Conservation (phyloP, 768 basidiomycete species). For the Suillus paluster region DNA sequence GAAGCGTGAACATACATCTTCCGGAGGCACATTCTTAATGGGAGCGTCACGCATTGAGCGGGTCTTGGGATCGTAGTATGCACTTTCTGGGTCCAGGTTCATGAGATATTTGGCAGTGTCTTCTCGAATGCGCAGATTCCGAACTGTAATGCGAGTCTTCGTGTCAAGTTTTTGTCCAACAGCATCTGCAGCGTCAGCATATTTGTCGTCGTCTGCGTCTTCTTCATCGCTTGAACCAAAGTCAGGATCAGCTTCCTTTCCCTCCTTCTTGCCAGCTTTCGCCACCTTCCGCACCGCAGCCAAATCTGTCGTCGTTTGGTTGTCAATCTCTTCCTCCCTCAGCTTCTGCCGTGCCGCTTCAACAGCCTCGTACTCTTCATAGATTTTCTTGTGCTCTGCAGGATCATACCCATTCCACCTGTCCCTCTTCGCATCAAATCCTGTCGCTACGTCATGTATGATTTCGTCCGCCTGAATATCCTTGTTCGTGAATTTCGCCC, state of each 20-base stretch:
- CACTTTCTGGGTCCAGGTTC: slow-evolving; percentile 92
- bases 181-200: slow-evolving; percentile 96
- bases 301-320: slow-evolving; percentile 91
- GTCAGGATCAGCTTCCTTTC: slow-evolving; percentile 78
- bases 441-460: slow-evolving; percentile 73
- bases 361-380: slow-evolving; percentile 93
- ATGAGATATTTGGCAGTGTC: slow-evolving; percentile 99
- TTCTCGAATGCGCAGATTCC: slow-evolving; percentile 97
- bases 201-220: slow-evolving; percentile 96
- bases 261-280: slow-evolving; percentile 81
- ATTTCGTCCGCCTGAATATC: slow-evolving; percentile 93
- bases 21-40: slow-evolving; percentile 70
- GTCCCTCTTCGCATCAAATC: slow-evolving; percentile 95
- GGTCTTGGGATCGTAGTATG: slow-evolving; percentile 99
- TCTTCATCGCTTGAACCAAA: slow-evolving; percentile 98
- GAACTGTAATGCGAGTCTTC: slow-evolving; percentile 97
- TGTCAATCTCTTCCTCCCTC: slow-evolving; percentile 97
- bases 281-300: slow-evolving; percentile 94
- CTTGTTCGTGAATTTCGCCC: slow-evolving; percentile 90
- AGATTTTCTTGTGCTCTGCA: slow-evolving; percentile 80
- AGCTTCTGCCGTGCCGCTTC: slow-evolving; percentile 90
- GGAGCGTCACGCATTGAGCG: slow-evolving; percentile 99
- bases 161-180: slow-evolving; percentile 98
- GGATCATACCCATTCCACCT: slow-evolving; percentile 99
- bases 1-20: slow-evolving; percentile 67